Evolutionary conservation across 2,329 filamentous ascomycete genomes (phyloP).

Genomic region (Cladosporium colombiae): DNA sequence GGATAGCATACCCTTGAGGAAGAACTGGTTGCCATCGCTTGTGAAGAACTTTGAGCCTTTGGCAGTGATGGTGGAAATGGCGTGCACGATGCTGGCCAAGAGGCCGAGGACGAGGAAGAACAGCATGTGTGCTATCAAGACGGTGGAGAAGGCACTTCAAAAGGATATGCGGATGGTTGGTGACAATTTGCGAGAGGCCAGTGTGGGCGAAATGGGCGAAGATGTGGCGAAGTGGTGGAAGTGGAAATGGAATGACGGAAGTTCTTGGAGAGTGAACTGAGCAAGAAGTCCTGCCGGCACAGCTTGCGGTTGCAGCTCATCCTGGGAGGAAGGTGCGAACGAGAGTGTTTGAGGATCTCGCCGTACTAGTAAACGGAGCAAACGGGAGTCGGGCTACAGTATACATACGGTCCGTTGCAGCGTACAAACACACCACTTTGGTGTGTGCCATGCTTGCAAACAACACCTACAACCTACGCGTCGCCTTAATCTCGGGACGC

Average conservation of each 20-base stretch:
- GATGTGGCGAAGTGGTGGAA: not conserved
- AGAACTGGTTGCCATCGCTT: constrained; percentile 78
- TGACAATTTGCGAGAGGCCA: not conserved
- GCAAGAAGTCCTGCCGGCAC: not conserved
- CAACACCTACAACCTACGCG: not conserved
- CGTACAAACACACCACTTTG: not conserved
- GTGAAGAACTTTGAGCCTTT: constrained; percentile 85
- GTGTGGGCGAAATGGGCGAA: not conserved
- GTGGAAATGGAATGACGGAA: not conserved
- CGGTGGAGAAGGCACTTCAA: not conserved
- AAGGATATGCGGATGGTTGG: not conserved
- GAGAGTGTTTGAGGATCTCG: not conserved
- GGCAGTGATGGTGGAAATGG: constrained; percentile 57
- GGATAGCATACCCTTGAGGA: constrained; percentile 68
- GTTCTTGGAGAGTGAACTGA: not conserved
- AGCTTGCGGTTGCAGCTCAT: not conserved
- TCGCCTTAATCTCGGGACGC: not conserved
- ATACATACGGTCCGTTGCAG: not conserved
- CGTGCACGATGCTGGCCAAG: constrained; percentile 32
- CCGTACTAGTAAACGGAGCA: not conserved
- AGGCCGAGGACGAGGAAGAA: constrained; percentile 4
- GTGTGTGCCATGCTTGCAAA: not conserved
- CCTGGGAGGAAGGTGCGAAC: not conserved
- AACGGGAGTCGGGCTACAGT: not conserved
- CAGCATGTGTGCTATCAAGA: not conserved